A percentile compares a stretch with the other conserved stretches of the same genome.
phyloP scores from a whole-genome alignment of 202 grass and related monocot genomes.

The Hordeum pubiflorum region DNA sequence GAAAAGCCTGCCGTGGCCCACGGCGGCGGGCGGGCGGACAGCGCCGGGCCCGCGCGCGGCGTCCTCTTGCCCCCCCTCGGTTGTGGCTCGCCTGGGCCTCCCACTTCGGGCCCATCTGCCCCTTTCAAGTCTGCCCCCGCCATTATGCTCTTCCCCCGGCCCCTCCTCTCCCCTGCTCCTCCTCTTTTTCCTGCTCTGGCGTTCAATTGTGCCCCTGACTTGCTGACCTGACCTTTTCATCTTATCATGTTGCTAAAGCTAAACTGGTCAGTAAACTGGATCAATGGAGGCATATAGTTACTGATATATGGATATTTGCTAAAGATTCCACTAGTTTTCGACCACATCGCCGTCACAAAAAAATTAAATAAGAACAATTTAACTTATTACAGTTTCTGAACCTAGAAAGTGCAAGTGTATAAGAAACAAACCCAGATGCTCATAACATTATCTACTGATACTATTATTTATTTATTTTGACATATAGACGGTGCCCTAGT shows the following conservation, averaged over 20 bases:
- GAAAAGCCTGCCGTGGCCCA: slow-evolving; percentile 31
- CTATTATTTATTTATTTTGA: not conserved
- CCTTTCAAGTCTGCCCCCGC: not conserved
- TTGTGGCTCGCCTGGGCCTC: slow-evolving; percentile 25
- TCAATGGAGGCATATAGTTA: not conserved
- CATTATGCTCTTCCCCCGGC: slow-evolving; percentile 11
- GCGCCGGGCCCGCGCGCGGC: slow-evolving; percentile 26
- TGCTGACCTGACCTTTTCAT: not conserved
- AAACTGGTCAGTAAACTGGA: not conserved
- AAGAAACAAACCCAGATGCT: not conserved
- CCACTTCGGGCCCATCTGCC: not conserved
- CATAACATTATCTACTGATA: not conserved
- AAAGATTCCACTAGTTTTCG: not conserved
- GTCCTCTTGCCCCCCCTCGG: slow-evolving; percentile 19
- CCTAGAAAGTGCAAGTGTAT: not conserved
- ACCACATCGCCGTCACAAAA: not conserved
- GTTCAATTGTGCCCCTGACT: not conserved
- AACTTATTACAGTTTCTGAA: not conserved
- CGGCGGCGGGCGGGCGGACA: slow-evolving; percentile 3
- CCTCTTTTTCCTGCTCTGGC: not conserved
- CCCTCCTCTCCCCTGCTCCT: not conserved
- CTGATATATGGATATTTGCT: not conserved
- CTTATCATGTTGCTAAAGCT: too few relatives aligned
- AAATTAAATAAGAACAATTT: not conserved
- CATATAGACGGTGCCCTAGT: too few relatives aligned